Evolutionary conservation across 108 stramenopile genomes (phyloP).

Genomic region (Cylindrotheca closterium): DNA sequence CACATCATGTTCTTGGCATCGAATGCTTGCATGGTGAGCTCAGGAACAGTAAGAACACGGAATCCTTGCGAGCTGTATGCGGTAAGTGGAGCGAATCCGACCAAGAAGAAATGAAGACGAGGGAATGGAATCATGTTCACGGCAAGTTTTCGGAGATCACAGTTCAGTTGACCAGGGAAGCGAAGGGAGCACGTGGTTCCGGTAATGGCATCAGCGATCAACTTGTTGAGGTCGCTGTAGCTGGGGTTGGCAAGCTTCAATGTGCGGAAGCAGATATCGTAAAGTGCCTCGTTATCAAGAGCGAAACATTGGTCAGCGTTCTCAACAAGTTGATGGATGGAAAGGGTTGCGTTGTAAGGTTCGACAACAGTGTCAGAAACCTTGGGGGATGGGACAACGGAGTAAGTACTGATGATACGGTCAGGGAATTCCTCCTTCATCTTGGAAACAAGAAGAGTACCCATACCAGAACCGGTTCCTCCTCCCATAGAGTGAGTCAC

Average conservation of each 20-base stretch:
- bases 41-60: conserved; percentile 95
- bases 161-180: conserved; percentile 98
- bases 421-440: conserved; percentile 96
- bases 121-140: conserved; percentile 99
- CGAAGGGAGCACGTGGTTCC: conserved; percentile 96
- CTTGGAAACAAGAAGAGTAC: conserved; percentile 94
- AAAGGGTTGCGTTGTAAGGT: conserved; percentile 97
- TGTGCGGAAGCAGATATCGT: conserved; percentile 95
- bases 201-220: conserved; percentile 92
- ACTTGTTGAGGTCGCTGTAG: conserved; percentile 93
- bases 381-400: conserved; percentile 92
- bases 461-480: conserved; percentile 93
- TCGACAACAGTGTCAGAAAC: conserved; percentile 96
- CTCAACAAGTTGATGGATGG: conserved; percentile 96
- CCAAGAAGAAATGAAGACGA: conserved; percentile 99
- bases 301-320: conserved; percentile 96
- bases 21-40: conserved; percentile 95
- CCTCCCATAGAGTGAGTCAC: conserved; percentile 92
- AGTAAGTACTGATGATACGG: conserved; percentile 91
- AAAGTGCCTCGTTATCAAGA: conserved; percentile 96
- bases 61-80: conserved; percentile 90
- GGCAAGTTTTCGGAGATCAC: conserved; percentile 97
- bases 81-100: conserved; percentile 96
- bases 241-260: conserved; percentile 90
- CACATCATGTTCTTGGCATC: conserved; percentile 99